These are phyloP conservation scores for Phytophthora idaei DNA, from an alignment of 352 stramenopile genomes.

Conservation along the genomic window DNA sequence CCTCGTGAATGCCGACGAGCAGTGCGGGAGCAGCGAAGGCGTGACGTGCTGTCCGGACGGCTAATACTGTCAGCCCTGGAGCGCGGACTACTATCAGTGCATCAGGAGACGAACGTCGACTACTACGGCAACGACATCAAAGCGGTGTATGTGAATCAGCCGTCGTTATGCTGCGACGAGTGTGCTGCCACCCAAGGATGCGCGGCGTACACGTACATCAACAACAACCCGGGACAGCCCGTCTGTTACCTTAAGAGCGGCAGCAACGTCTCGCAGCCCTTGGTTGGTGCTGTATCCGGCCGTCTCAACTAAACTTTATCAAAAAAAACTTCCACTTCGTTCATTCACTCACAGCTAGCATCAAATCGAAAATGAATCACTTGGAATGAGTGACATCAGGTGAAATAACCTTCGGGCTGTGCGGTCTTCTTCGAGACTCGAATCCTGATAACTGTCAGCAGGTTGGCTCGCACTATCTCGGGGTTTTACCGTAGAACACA, in stretches of 20 bases:
- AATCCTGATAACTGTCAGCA: conserved; percentile 21
- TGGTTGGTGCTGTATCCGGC: conserved; percentile 36
- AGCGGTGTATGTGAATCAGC: background rate
- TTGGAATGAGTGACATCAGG: conserved; percentile 29
- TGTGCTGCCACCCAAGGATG: no score
- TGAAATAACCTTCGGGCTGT: conserved; percentile 15
- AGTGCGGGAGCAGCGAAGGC: no score
- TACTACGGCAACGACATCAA: conserved; percentile 31
- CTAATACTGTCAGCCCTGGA: conserved; percentile 36
- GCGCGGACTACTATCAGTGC: conserved; percentile 36
- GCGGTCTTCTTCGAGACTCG: conserved; percentile 12
- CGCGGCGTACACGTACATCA: background rate
- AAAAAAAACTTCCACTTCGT: background rate
- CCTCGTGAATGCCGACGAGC: no score
- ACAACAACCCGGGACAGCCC: background rate
- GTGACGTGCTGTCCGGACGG: conserved; percentile 23
- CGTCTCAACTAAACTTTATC: conserved; percentile 35
- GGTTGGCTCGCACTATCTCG: conserved; percentile 14
- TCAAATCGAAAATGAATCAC: conserved; percentile 30
- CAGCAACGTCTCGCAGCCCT: background rate
- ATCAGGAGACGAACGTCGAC: conserved; percentile 36
- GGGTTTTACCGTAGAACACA: conserved; percentile 15
- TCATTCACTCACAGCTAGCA: background rate
- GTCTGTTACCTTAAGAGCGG: conserved; percentile 44
- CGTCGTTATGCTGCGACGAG: no score